phyloP scores from a whole-genome alignment of 2,329 filamentous ascomycete genomes.

The Aspergillus sp. region DNA sequence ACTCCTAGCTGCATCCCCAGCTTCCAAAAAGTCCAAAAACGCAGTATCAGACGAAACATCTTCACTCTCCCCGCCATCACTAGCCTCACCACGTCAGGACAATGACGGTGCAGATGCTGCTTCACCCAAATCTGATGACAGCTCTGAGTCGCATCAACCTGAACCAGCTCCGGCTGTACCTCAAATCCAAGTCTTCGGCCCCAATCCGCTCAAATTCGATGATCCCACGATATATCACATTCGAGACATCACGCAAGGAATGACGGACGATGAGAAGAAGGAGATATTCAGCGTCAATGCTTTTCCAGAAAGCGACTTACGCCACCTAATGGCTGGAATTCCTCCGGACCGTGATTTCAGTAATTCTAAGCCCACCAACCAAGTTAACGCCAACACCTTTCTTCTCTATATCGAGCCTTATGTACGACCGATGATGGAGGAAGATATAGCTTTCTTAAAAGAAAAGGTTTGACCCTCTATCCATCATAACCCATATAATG shows the following conservation, averaged over 20 bases:
- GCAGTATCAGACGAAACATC: conserved; percentile 38
- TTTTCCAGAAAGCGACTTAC: conserved; percentile 78
- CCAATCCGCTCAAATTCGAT: conserved; percentile 84
- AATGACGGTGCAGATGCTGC: conserved; percentile 56
- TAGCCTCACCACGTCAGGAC: conserved; percentile 43
- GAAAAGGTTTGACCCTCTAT: conserved; percentile 61
- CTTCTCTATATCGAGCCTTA: conserved; percentile 90
- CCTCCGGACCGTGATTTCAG: conserved; percentile 95
- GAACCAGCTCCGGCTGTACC: conserved; percentile 61
- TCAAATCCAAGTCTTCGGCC: conserved; percentile 84
- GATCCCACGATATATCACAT: conserved; percentile 97
- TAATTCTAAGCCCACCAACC: conserved; percentile 86
- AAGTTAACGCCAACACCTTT: conserved; percentile 92
- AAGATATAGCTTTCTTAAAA: conserved; percentile 88
- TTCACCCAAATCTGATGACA: conserved; percentile 61
- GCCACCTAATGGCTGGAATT: conserved; percentile 81
- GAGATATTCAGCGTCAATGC: conserved; percentile 83
- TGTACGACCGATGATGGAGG: conserved; percentile 84
- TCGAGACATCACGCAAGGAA: conserved; percentile 67
- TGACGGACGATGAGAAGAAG: conserved; percentile 81
- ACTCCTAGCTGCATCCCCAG: conserved; percentile 35
- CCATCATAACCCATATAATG: background rate
- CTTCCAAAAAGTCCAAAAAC: conserved; percentile 40
- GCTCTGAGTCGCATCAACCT: conserved; percentile 59
- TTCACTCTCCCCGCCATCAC: conserved; percentile 41